phyloP scores from a whole-genome alignment of 352 stramenopile genomes.

The Globisporangium spiculum region DNA sequence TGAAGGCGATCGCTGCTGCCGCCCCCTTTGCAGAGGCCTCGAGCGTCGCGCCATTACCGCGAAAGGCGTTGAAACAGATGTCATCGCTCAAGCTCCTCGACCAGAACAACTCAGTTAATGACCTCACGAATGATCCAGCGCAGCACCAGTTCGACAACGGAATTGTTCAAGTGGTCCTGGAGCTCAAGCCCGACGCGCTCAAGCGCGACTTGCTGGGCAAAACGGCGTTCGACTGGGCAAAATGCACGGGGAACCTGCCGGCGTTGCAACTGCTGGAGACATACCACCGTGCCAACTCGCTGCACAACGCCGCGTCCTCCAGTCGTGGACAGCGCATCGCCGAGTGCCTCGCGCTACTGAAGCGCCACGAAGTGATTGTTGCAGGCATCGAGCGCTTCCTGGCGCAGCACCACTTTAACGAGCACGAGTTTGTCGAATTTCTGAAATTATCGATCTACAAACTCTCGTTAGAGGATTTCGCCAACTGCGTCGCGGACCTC shows the following conservation, averaged over 20 bases:
- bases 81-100: neutral
- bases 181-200: slow-evolving; percentile 39
- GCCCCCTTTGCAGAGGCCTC: slow-evolving; percentile 22
- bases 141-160: slow-evolving; percentile 40
- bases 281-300: slow-evolving; percentile 29
- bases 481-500: slow-evolving; percentile 22
- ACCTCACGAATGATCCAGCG: neutral
- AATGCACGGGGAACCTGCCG: slow-evolving; percentile 36
- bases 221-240: slow-evolving; percentile 68
- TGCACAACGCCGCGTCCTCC: slow-evolving; percentile 31
- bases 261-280: slow-evolving; percentile 36
- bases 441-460: slow-evolving; percentile 18
- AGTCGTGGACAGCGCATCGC: slow-evolving; percentile 33
- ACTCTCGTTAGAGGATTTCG: slow-evolving; percentile 25
- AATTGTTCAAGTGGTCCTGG: slow-evolving; percentile 43
- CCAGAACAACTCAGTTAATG: neutral
- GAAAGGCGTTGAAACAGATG: neutral
- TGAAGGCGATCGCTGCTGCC: slow-evolving; percentile 66
- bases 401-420: slow-evolving; percentile 35
- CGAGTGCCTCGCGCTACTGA: slow-evolving; percentile 37
- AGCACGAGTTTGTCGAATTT: slow-evolving; percentile 35
- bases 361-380: slow-evolving; percentile 33
- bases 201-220: slow-evolving; percentile 42
- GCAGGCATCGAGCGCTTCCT: slow-evolving; percentile 26
- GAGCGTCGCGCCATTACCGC: neutral